Conservation (phyloP, 2,329 filamentous ascomycete genomes). For the Diaporthe sp. region DNA sequence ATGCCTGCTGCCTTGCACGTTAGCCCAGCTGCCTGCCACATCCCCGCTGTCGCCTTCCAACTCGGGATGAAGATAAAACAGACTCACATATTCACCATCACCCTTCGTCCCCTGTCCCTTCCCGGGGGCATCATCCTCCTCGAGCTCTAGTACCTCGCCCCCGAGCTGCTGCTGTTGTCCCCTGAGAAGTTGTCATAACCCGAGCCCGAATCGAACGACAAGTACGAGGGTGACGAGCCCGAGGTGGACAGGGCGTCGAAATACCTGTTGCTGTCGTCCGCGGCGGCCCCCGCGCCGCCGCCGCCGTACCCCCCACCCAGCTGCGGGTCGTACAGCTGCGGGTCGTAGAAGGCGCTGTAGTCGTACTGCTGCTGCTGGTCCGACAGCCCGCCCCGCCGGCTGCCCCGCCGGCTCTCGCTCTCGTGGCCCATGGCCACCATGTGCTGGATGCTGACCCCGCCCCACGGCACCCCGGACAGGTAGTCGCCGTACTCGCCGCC, state of each 20-base stretch:
- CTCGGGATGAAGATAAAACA: background rate
- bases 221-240: conserved; percentile 39
- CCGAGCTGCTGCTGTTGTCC: conserved; percentile 39
- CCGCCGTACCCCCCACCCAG: conserved; percentile 20
- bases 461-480: conserved; percentile 80
- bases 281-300: background rate
- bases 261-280: conserved; percentile 38
- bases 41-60: background rate
- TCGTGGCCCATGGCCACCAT: conserved; percentile 67
- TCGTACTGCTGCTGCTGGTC: conserved; percentile 36
- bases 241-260: conserved; percentile 40
- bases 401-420: conserved; percentile 59
- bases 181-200: conserved; percentile 41
- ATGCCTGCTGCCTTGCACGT: background rate
- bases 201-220: conserved; percentile 39
- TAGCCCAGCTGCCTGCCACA: conserved; percentile 9
- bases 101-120: conserved; percentile 17
- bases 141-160: conserved; percentile 38
- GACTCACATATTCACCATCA: conserved; percentile 29
- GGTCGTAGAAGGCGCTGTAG: conserved; percentile 18
- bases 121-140: background rate
- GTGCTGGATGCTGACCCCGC: conserved; percentile 73
- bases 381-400: conserved; percentile 47
- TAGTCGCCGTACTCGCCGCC: conserved; percentile 59
- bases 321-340: conserved; percentile 36